phyloP scores from a whole-genome alignment of 139 green algal genomes.

The Tetraselmis striata region DNA sequence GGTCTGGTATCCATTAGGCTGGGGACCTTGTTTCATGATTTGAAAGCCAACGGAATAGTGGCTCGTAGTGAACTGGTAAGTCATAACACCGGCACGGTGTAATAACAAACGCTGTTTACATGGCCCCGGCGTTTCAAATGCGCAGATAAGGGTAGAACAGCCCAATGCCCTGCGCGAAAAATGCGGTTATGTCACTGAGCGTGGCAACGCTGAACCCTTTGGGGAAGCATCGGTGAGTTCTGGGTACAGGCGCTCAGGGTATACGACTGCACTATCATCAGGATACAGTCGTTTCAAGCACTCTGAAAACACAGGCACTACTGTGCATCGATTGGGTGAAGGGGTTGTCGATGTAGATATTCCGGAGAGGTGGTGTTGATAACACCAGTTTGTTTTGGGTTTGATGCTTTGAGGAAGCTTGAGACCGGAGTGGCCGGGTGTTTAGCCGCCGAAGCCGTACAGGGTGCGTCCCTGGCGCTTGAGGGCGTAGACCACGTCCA shows the following conservation, averaged over 20 bases:
- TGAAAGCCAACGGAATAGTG: too few relatives aligned
- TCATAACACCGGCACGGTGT: too few relatives aligned
- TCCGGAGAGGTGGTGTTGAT: background rate
- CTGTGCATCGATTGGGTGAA: too few relatives aligned
- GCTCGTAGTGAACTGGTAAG: too few relatives aligned
- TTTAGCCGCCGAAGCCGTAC: conserved; percentile 93
- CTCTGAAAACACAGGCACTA: too few relatives aligned
- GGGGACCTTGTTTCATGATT: too few relatives aligned
- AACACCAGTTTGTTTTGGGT: conserved; percentile 1
- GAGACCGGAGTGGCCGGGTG: conserved; percentile 7
- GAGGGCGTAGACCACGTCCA: conserved; percentile 92
- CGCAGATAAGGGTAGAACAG: too few relatives aligned
- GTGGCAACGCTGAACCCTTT: background rate
- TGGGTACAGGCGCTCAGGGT: background rate
- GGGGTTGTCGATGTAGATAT: background rate
- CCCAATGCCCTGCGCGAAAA: too few relatives aligned
- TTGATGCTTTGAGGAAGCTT: background rate
- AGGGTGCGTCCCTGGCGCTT: conserved; percentile 93
- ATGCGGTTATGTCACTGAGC: background rate
- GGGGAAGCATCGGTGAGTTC: background rate
- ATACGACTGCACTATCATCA: background rate
- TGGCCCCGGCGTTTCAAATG: too few relatives aligned
- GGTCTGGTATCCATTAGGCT: conserved; percentile 32
- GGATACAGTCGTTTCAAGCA: too few relatives aligned
- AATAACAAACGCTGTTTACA: too few relatives aligned